phyloP scores from a whole-genome alignment of 2,329 filamentous ascomycete genomes.

The Apiospora saccharicola region DNA sequence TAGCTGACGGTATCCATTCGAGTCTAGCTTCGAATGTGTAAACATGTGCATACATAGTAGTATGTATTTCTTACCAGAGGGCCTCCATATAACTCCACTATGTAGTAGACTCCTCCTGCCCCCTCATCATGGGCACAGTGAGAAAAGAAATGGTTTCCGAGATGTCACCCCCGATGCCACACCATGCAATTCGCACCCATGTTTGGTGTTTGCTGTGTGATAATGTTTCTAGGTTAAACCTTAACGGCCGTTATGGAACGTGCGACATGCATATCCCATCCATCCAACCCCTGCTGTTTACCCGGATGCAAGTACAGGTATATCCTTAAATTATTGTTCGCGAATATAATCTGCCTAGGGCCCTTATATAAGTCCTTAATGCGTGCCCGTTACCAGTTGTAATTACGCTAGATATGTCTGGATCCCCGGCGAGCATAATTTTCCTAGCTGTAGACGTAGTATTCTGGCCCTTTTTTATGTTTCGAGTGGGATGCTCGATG shows the following conservation, averaged over 20 bases:
- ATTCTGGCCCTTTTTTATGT: too few species aligned
- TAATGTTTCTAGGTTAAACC: not conserved
- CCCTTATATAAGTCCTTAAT: too few species aligned
- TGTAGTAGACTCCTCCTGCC: too few species aligned
- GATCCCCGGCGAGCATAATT: too few species aligned
- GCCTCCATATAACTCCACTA: not conserved
- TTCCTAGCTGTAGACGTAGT: too few species aligned
- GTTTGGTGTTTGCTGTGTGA: not conserved
- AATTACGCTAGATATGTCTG: too few species aligned
- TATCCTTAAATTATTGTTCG: too few species aligned
- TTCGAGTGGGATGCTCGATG: too few species aligned
- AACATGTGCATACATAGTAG: not conserved
- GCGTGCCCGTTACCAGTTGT: too few species aligned
- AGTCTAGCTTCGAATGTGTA: too few species aligned
- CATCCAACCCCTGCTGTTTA: not conserved
- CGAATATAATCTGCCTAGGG: too few species aligned
- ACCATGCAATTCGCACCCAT: not conserved
- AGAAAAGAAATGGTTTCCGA: not conserved
- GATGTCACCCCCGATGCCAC: not conserved
- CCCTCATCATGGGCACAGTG: not conserved
- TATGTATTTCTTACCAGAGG: not conserved
- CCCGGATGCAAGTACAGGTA: not conserved
- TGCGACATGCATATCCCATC: not conserved
- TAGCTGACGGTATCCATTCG: not conserved
- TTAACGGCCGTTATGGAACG: not conserved